Conservation (phyloP, 306 rosid species). For the Sphenostylis stenocarpa region DNA sequence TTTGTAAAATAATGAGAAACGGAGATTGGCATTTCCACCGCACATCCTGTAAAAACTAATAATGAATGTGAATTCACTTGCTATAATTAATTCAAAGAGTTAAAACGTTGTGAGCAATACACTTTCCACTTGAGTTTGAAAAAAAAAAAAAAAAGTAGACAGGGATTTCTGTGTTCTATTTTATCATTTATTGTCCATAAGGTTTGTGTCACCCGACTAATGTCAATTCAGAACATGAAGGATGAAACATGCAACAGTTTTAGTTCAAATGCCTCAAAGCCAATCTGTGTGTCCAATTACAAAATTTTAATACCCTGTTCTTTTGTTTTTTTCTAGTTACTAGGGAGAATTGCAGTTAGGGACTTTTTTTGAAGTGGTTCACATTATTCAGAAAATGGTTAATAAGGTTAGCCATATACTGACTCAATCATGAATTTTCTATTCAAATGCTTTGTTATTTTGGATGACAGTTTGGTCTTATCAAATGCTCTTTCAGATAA, state of each 20-base stretch:
- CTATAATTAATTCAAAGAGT: not conserved
- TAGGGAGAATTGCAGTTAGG: no score
- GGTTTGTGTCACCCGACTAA: not conserved
- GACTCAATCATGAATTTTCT: no score
- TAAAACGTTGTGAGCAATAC: not conserved
- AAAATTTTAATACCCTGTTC: no score
- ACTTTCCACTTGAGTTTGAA: not conserved
- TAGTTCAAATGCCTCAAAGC: no score
- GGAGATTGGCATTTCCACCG: not conserved
- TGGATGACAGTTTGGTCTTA: not conserved
- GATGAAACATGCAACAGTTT: no score
- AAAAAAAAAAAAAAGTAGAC: not conserved
- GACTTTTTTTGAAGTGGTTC: no score
- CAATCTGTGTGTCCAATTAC: no score
- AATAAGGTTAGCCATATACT: no score
- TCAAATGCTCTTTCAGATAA: not conserved
- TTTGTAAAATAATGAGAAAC: not conserved
- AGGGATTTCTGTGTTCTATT: not conserved
- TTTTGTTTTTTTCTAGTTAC: no score
- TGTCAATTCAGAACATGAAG: not conserved
- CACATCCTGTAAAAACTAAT: not conserved
- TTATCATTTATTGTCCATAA: not conserved
- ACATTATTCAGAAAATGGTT: no score
- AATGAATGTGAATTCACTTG: slow-evolving; percentile 1
- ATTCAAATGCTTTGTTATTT: not conserved